Percentiles rank a stretch among this genome's conserved stretches.
Conservation (phyloP, 2,329 filamentous ascomycete genomes). For the Teratosphaeria gauchensis region DNA sequence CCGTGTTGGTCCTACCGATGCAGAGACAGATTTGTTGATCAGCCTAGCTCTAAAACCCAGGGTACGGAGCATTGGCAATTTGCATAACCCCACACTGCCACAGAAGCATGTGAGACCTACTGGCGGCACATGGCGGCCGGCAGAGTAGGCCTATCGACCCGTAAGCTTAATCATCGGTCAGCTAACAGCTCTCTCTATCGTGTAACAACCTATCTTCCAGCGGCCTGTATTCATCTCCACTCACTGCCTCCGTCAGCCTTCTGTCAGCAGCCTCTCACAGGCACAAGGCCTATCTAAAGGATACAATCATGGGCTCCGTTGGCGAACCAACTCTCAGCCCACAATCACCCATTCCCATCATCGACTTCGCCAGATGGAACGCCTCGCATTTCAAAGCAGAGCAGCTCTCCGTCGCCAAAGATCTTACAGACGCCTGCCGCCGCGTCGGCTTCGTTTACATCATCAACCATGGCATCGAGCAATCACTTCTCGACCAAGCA, state of each 20-base stretch:
- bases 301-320: neutral
- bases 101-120: neutral
- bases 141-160: neutral
- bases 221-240: neutral
- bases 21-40: neutral
- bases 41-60: neutral
- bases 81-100: neutral
- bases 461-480: conserved; percentile 28
- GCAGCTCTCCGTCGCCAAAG: conserved; percentile 13
- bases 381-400: neutral
- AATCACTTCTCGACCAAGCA: conserved; percentile 20
- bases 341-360: conserved; percentile 10
- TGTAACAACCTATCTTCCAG: no score
- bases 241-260: neutral
- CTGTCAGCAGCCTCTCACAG: neutral
- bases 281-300: neutral
- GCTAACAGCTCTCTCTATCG: neutral
- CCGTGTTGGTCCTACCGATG: neutral
- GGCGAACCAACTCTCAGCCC: neutral
- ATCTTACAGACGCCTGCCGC: conserved; percentile 31
- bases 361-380: conserved; percentile 15
- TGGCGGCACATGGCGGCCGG: neutral
- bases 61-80: neutral
- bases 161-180: neutral
- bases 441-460: conserved; percentile 35